Percentiles rank a stretch among this genome's conserved stretches.
Evolutionary conservation across 306 rosid species (phyloP).

Genomic region (Pyrus communis): DNA sequence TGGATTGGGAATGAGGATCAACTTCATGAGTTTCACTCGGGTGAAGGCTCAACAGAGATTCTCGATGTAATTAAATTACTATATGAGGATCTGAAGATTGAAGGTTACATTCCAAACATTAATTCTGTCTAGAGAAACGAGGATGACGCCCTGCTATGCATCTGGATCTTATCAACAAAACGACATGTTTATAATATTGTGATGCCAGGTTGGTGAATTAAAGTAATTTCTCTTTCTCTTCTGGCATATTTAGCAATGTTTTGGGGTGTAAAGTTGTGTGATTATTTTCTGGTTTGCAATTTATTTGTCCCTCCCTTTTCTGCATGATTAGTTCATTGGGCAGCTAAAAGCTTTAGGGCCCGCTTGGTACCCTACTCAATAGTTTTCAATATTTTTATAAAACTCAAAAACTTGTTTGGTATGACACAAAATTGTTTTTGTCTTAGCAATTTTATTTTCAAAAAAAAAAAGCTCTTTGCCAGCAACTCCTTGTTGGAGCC

Average conservation of each 20-base stretch:
- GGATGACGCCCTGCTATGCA: neutral
- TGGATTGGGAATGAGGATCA: slow-evolving; percentile 72
- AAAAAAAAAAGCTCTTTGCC: too few species aligned
- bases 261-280: neutral
- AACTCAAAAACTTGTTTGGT: too few species aligned
- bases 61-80: slow-evolving; percentile 39
- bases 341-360: too few species aligned
- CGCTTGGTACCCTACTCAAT: too few species aligned
- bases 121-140: slow-evolving; percentile 2
- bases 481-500: too few species aligned
- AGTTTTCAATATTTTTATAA: too few species aligned
- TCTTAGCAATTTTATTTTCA: too few species aligned
- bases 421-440: too few species aligned
- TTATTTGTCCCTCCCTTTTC: neutral
- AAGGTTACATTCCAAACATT: slow-evolving; percentile 66
- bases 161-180: neutral
- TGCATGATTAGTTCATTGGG: neutral
- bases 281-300: neutral
- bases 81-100: slow-evolving; percentile 54
- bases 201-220: slow-evolving; percentile 5
- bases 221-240: neutral
- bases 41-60: slow-evolving; percentile 46
- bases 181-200: neutral
- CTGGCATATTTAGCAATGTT: neutral
- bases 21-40: slow-evolving; percentile 74